These are phyloP conservation scores for Cyclostephanos invisitatus DNA, from an alignment of 108 stramenopile species.

Conservation along the genomic window DNA sequence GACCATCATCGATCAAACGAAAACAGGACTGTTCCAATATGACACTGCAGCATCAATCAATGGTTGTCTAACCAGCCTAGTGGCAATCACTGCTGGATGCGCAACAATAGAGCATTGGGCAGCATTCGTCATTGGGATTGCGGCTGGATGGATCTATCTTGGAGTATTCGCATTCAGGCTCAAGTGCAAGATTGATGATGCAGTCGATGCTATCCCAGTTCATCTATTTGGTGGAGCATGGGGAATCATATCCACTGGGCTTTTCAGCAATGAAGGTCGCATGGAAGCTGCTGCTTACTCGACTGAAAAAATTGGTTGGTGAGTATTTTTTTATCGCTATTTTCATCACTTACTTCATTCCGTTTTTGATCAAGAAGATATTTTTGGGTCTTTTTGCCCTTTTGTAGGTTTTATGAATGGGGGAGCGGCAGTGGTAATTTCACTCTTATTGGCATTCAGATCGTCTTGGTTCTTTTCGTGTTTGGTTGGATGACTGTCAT, in stretches of 20 bases:
- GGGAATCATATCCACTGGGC: slow-evolving; percentile 69
- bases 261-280: slow-evolving; percentile 41
- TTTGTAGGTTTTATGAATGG: slow-evolving; percentile 34
- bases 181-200: slow-evolving; percentile 64
- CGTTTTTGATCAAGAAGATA: slow-evolving; percentile 42
- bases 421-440: slow-evolving; percentile 67
- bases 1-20: slow-evolving; percentile 50
- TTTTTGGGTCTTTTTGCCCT: slow-evolving; percentile 65
- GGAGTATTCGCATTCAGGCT: slow-evolving; percentile 42
- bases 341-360: slow-evolving; percentile 73
- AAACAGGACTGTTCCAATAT: slow-evolving; percentile 47
- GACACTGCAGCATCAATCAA: slow-evolving; percentile 57
- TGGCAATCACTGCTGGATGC: slow-evolving; percentile 73
- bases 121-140: slow-evolving; percentile 71
- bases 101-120: slow-evolving; percentile 77
- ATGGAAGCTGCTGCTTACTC: slow-evolving; percentile 18
- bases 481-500: slow-evolving; percentile 73
- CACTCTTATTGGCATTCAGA: slow-evolving; percentile 69
- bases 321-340: slow-evolving; percentile 19
- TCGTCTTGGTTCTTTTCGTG: slow-evolving; percentile 71
- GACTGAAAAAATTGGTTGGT: slow-evolving; percentile 34
- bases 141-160: slow-evolving; percentile 63
- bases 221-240: slow-evolving; percentile 84
- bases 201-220: slow-evolving; percentile 72
- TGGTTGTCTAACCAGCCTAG: slow-evolving; percentile 73